Base-by-base conservation (phyloP, 2,329 filamentous ascomycete genomes). In the Aspergillus sp. region DNA sequence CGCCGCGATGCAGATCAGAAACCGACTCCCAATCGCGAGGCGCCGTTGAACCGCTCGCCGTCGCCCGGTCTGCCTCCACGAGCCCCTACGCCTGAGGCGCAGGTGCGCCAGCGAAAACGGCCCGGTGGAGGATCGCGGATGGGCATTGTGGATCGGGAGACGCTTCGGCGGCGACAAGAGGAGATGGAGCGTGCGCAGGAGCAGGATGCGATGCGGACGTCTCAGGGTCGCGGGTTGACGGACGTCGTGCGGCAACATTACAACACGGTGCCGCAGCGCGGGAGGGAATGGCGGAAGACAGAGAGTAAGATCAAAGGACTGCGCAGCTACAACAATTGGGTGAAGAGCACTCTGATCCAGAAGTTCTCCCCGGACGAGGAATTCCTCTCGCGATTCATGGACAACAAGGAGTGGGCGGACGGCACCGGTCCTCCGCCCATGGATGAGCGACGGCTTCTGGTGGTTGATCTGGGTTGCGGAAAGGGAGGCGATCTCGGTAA, bases 251-350 rank as follows among this genome's bases (percentile, higher is more conserved):
- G 84, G 43, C 84, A 94, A 55, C 91, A 96, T 68, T 98, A 98
- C 76, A 98, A 98, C 68, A 84, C 86, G 34, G 91, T 97, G 0
- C 91, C 91, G 0, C 86, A 98, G 72, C 81, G 90, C 29, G 93
- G 93, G 8, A 82, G 91, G 45, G 89, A 96, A 61, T 98, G 93
- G 91, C 82, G 93, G 43, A 88, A 86, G 64, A 94, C 88, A 5
- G 89, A 94, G 60, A 94, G 87, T 67, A 85, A 87, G 60, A 98
- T 98, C 73, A 95, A 94, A 71, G 93, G 93, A 0, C 73, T 98
- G 45, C 82, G 93, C 45, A 88, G 86, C 56, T 93, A 95, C 75
- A 98, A 98, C 73, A 98, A 98, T 68, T 98, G 93, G 93, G 80
- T 98, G 70, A 98, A 98, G 75, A 95, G 88, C 63, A 91, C 87